Base-by-base conservation (phyloP, 371 early-diverging fungal species). In the Globomyces sp. region DNA sequence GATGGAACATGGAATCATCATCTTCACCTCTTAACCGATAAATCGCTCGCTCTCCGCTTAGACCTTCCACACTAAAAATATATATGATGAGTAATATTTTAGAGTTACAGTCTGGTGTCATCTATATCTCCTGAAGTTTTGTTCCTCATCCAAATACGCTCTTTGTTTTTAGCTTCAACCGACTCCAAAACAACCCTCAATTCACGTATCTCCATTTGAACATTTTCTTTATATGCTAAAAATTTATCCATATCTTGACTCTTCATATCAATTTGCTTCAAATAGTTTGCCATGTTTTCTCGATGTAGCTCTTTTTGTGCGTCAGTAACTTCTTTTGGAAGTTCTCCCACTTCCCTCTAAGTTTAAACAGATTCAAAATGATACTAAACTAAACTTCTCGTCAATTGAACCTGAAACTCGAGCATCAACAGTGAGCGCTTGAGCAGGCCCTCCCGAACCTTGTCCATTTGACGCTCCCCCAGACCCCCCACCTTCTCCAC, bases 71-170 rank as follows among this genome's bases (percentile, higher is more conserved):
- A 41, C 66, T 68, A 52, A n/a, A 24, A 24, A n/a, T 43, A 70
- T 8, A 40, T n/a, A 6, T 41, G 55, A 5, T 66, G 13, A 66
- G 10, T 68, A 57, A 47, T 4, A 49, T 6, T 9, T 24, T 24
- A 24, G 24, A 24, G 24, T 45, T 51, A 57, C 57, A 93, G 80
- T 68, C 87, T 90, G 1, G 88, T 86, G 63, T 93, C 93, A 65
- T 93, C 93, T 59, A 93, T 67, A 59, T 93, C 93, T 24, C 93
- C 93, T 36, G 87, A 85, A 13, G 86, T 84, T 71, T 91, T 90
- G 68, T 90, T 89, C 67, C 85, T 87, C 43, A 90, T 79, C 92
- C 93, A 93, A 4, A 90, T 87, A 6, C 91, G 84, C 68, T 92
- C 92, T 70, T 90, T 89, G 65, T 87, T 84, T 74, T 90, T 91